Evolutionary conservation across 2,329 filamentous ascomycete species (phyloP).

Genomic region (Aspergillus sp.): DNA sequence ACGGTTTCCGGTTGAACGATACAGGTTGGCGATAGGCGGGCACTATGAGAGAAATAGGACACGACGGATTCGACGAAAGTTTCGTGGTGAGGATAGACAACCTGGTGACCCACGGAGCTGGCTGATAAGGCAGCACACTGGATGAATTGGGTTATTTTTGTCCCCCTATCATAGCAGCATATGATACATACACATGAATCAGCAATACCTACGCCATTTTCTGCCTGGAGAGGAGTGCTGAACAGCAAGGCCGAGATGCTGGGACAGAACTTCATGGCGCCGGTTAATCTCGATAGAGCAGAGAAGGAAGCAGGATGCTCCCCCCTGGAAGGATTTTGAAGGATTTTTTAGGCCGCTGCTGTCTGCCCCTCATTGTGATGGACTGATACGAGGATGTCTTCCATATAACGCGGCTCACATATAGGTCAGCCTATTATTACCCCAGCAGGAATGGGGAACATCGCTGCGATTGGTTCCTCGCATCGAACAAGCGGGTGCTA

Average conservation of each 20-base stretch:
- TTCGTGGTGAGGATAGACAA: constrained; percentile 10
- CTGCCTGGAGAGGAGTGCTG: not conserved
- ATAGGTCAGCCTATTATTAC: no score
- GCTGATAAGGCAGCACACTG: constrained; percentile 7
- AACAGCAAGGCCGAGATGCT: not conserved
- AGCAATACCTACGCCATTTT: not conserved
- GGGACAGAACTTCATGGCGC: not conserved
- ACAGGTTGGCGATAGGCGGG: constrained; percentile 16
- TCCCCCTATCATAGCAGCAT: not conserved
- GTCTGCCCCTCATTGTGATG: not conserved
- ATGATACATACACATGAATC: not conserved
- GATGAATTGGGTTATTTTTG: not conserved
- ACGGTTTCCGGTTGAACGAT: constrained; percentile 18
- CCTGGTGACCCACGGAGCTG: constrained; percentile 9
- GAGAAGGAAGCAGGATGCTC: not conserved
- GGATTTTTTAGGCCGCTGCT: not conserved
- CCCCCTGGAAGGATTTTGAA: no score
- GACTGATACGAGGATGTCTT: not conserved
- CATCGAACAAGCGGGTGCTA: no score
- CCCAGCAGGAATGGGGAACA: no score
- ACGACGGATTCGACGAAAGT: constrained; percentile 14
- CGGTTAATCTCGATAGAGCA: not conserved
- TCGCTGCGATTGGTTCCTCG: no score
- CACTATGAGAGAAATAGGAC: constrained; percentile 20
- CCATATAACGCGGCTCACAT: no score